These are phyloP conservation scores for Suillus americanus DNA, from an alignment of 768 basidiomycete genomes.

Conservation along the genomic window DNA sequence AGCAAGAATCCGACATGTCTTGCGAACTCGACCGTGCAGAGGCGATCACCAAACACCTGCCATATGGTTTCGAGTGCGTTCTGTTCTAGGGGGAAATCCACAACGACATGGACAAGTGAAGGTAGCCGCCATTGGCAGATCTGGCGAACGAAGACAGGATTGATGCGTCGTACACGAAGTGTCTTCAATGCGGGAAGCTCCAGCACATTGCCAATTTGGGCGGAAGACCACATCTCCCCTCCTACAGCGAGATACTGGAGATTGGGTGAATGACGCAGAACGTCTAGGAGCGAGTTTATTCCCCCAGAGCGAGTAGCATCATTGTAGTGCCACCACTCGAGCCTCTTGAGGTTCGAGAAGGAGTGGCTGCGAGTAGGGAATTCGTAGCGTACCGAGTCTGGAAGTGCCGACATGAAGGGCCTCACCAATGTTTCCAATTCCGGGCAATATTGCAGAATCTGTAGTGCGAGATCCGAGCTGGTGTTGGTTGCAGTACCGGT, in stretches of 20 bases:
- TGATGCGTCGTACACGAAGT: constrained; percentile 50
- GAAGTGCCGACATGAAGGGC: constrained; percentile 29
- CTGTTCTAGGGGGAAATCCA: constrained; percentile 44
- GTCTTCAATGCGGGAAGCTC: constrained; percentile 49
- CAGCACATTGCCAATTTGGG: constrained; percentile 24
- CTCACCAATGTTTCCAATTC: constrained; percentile 56
- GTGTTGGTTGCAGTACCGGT: constrained; percentile 41
- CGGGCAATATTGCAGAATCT: constrained; percentile 49
- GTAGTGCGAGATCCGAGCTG: constrained; percentile 36
- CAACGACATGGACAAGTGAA: constrained; percentile 47
- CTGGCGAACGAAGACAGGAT: constrained; percentile 49
- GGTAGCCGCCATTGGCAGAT: constrained; percentile 54
- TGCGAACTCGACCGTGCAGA: constrained; percentile 58
- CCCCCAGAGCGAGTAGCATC: constrained; percentile 61
- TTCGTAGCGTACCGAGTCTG: constrained; percentile 43
- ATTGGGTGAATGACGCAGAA: constrained; percentile 53
- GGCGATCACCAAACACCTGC: constrained; percentile 48
- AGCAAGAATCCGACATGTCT: constrained; percentile 53
- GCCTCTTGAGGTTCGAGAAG: constrained; percentile 52
- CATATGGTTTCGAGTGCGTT: constrained; percentile 46
- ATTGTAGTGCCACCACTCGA: constrained; percentile 69
- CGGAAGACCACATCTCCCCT: constrained; percentile 37
- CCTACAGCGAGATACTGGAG: constrained; percentile 59
- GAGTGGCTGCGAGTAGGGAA: constrained; percentile 48
- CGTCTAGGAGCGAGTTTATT: constrained; percentile 57